Evolutionary conservation across 306 rosid species (phyloP), one percentile per base, ranked within the genome.

Genomic region (Echinosophora koreensis): DNA sequence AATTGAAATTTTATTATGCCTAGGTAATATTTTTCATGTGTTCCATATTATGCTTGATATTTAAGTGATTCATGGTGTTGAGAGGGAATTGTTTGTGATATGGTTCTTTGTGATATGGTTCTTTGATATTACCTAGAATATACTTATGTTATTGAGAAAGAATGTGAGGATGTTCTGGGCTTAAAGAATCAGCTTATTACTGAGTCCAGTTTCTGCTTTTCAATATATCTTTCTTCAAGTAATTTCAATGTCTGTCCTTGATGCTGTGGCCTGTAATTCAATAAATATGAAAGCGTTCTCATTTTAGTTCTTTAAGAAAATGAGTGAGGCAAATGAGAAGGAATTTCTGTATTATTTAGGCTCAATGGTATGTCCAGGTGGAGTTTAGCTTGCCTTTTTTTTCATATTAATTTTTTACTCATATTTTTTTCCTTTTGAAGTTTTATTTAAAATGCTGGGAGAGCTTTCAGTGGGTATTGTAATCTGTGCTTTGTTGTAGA

Each of bases 271-370:
- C 17, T 57, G 69, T 18, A 12, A 14, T 30, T 77, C 2, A 8
- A 75, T 49, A 46, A 70, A 46, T 17, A 3, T 37, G 37, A 10
- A 12, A 38, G 22, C 13, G 27, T 11, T 17, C 38, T 57, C 51
- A 39, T 42, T 11, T n/a, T 74, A 62, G 17, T 69, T 35, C 22
- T 58, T 68, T 38, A 28, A 27, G 14, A 68, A 67, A 68, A 68
- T 7, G 14, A 13, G 9, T 3, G 10, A 39, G 34, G 54, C 16
- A 27, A 27, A 8, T 3, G 49, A 2, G 62, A 15, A 5, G 50
- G 63, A 35, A 54, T 52, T 70, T 37, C 18, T 68, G 44, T 22
- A 22, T n/a, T n/a, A n/a, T n/a, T n/a, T n/a, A n/a, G n/a, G n/a
- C n/a, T n/a, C n/a, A n/a, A n/a, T n/a, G n/a, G n/a, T n/a, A n/a